Conservation (phyloP, 805 yeast genomes). For the Saccharomycopsis lassenensis region DNA sequence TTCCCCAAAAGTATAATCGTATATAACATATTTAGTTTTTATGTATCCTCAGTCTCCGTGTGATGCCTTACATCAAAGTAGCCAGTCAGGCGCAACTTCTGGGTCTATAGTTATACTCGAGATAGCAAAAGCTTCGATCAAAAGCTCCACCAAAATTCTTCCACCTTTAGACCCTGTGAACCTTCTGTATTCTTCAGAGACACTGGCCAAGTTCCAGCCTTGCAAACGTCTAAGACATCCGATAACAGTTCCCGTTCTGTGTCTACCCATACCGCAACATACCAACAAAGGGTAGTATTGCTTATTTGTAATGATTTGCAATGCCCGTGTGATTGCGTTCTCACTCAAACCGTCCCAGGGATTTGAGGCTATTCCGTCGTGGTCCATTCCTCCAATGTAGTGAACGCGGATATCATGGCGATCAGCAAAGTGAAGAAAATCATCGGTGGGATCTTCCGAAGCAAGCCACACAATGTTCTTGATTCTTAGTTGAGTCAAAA, state of each 20-base stretch:
- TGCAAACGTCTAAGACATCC: slow-evolving; percentile 88
- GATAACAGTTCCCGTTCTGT: slow-evolving; percentile 91
- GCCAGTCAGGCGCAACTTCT: slow-evolving; percentile 38
- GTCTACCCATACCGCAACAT: slow-evolving; percentile 98
- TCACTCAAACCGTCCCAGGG: slow-evolving; percentile 97
- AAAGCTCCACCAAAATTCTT: slow-evolving; percentile 78
- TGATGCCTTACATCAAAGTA: slow-evolving; percentile 21
- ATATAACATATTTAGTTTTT: background rate
- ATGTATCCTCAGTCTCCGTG: too few species aligned
- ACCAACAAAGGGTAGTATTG: slow-evolving; percentile 77
- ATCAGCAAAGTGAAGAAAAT: slow-evolving; percentile 71
- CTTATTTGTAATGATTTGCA: slow-evolving; percentile 61
- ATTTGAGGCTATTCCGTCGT: slow-evolving; percentile 66
- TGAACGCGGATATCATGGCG: slow-evolving; percentile 61
- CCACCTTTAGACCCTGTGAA: slow-evolving; percentile 93
- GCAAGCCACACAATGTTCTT: slow-evolving; percentile 89
- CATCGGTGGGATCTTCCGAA: slow-evolving; percentile 89
- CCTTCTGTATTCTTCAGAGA: slow-evolving; percentile 86
- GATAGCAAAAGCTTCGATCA: slow-evolving; percentile 65
- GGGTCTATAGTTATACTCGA: slow-evolving; percentile 31
- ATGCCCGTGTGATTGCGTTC: slow-evolving; percentile 64
- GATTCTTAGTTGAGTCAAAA: slow-evolving; percentile 60
- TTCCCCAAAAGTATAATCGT: background rate
- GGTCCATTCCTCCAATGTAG: slow-evolving; percentile 54
- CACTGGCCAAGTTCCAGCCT: slow-evolving; percentile 94